Conservation (phyloP, 495 filamentous ascomycete genomes). For the Coniosporium apollinis region DNA sequence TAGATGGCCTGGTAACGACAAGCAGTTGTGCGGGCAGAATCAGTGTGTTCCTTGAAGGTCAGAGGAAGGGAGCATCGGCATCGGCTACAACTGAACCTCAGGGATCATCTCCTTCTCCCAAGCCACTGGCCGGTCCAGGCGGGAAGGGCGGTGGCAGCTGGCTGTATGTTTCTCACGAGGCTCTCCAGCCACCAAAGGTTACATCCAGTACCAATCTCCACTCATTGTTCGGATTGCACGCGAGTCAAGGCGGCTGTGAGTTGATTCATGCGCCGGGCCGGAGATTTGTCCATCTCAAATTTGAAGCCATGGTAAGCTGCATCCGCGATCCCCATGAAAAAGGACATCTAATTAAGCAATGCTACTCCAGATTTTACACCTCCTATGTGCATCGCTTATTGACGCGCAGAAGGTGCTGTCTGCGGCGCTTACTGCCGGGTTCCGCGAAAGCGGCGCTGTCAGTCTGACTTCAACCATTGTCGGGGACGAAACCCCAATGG, state of each 20-base stretch:
- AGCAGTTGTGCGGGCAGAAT: slow-evolving; percentile 80
- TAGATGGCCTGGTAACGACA: slow-evolving; percentile 66
- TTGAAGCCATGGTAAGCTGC: slow-evolving; percentile 71
- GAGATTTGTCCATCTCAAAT: slow-evolving; percentile 67
- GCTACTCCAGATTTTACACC: slow-evolving; percentile 58
- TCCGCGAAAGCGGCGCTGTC: slow-evolving; percentile 71
- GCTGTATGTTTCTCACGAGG: slow-evolving; percentile 76
- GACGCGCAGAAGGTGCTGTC: slow-evolving; percentile 56
- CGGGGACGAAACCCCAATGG: slow-evolving; percentile 36
- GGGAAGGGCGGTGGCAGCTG: slow-evolving; percentile 42
- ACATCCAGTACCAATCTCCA: background rate
- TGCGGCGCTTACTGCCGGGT: slow-evolving; percentile 63
- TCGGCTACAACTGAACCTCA: no score
- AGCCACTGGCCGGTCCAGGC: slow-evolving; percentile 8
- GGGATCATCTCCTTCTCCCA: no score
- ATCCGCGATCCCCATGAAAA: no score
- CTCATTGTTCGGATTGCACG: background rate
- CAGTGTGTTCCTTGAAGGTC: slow-evolving; percentile 71
- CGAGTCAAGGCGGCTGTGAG: no score
- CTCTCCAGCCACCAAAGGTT: slow-evolving; percentile 27
- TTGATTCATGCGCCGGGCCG: no score
- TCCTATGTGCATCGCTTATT: slow-evolving; percentile 53
- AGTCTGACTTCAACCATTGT: slow-evolving; percentile 29
- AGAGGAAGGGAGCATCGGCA: slow-evolving; percentile 21
- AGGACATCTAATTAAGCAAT: no score